Conservation (phyloP, 768 basidiomycete genomes). For the Asterophora parasitica region DNA sequence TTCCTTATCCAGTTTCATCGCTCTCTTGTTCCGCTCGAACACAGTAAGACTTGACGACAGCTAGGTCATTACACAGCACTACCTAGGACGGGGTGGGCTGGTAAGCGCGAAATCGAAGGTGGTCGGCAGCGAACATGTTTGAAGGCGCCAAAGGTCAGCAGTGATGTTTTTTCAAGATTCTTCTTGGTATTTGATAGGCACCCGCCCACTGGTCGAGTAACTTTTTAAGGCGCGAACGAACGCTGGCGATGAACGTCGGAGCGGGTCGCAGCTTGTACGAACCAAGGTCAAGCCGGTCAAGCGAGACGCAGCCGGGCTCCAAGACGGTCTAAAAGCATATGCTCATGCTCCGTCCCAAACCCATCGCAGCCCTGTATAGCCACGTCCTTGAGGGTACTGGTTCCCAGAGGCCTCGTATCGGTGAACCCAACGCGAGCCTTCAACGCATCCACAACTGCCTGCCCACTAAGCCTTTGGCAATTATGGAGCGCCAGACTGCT, state of each 20-base stretch:
- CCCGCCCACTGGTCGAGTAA: too few species aligned
- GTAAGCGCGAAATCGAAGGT: slow-evolving; percentile 28
- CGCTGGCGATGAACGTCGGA: too few species aligned
- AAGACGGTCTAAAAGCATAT: slow-evolving; percentile 23
- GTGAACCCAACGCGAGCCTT: slow-evolving; percentile 40
- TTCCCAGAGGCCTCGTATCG: slow-evolving; percentile 22
- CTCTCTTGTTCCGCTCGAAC: slow-evolving; percentile 33
- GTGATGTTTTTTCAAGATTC: too few species aligned
- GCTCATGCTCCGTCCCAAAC: slow-evolving; percentile 24
- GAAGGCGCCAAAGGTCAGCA: too few species aligned
- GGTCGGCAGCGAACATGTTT: slow-evolving; percentile 25
- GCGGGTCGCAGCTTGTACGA: too few species aligned
- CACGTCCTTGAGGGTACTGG: slow-evolving; percentile 29
- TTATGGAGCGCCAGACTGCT: slow-evolving; percentile 48
- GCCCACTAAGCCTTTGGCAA: slow-evolving; percentile 61
- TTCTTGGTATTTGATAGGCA: too few species aligned
- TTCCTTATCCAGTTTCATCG: slow-evolving; percentile 35
- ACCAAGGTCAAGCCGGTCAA: too few species aligned
- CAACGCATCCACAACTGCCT: slow-evolving; percentile 50
- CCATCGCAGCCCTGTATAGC: slow-evolving; percentile 36
- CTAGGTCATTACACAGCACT: slow-evolving; percentile 24
- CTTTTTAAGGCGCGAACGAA: too few species aligned
- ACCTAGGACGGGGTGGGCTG: slow-evolving; percentile 28
- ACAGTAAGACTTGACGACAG: slow-evolving; percentile 26
- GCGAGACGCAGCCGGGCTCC: slow-evolving; percentile 22